phyloP scores from a whole-genome alignment of 139 green algal genomes.

The Dunaliella primolecta region DNA sequence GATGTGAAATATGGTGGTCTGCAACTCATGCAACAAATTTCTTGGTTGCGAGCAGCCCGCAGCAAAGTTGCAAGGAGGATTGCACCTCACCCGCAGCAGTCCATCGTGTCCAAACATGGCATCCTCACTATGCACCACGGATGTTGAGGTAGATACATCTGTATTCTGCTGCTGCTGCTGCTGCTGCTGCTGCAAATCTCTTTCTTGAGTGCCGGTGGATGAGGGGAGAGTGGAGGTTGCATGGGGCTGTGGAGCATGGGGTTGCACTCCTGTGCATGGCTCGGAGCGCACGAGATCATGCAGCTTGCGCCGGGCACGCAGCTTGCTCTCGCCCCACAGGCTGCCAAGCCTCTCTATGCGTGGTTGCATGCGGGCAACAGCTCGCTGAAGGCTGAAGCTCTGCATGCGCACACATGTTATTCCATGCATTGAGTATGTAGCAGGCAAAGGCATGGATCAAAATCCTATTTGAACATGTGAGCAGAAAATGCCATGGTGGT shows the following conservation, averaged over 20 bases:
- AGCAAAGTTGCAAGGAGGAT: too few species aligned
- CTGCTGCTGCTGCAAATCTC: not conserved
- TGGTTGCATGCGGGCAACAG: not conserved
- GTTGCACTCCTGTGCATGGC: too few species aligned
- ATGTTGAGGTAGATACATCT: not conserved
- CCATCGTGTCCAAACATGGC: constrained; percentile 28
- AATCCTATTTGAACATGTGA: too few species aligned
- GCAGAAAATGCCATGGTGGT: too few species aligned
- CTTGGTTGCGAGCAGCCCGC: too few species aligned
- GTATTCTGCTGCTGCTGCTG: not conserved
- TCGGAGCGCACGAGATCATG: not conserved
- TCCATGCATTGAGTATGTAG: too few species aligned
- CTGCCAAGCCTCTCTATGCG: not conserved
- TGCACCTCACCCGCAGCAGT: constrained; percentile 29
- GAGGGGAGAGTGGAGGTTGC: not conserved
- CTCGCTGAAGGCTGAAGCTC: not conserved
- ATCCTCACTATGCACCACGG: not conserved
- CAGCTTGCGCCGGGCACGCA: not conserved
- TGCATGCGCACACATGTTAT: too few species aligned
- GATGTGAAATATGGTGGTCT: too few species aligned
- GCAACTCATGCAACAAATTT: too few species aligned
- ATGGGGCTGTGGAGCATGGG: not conserved
- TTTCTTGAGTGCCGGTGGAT: not conserved
- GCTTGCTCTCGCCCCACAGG: not conserved
- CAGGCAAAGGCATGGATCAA: too few species aligned